Base-by-base conservation (phyloP, 2,329 filamentous ascomycete genomes). In the Leptosphaerulina australis region DNA sequence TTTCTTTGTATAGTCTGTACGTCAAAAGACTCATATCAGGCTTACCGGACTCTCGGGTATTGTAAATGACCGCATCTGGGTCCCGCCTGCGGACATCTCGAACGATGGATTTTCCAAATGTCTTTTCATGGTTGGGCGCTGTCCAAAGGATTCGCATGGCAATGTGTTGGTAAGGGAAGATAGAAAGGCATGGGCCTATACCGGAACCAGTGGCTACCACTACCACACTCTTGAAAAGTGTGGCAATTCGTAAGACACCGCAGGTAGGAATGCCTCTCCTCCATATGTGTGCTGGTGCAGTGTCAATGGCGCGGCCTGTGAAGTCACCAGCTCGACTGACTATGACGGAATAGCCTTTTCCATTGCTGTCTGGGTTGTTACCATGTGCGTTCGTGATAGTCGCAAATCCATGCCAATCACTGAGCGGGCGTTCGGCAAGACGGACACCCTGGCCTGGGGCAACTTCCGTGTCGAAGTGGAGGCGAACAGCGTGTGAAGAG, bases 131-230 rank as follows among this genome's bases (percentile, higher is more conserved):
- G 26, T 80, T 78, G 1, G 83, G 79, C 1, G 88, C 84, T 1
- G 85, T 87, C 88, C 88, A 91, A 39, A 91, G 78, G 18, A 91
- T 82, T 25, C 87, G 84, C 44, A 79, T 81, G 28, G 78, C 79
- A n/a, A 77, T 73, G 18, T 67, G 65, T 25, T 55, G 56, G 11
- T 65, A 67, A 34, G 81, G 79, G 33, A 86, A 81, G 7, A 85
- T 85, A 0, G 70, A 55, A 63, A 79, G 56, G 79, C 67, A 77
- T 47, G 73, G 68, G 43, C 69, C 70, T 34, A 74, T 74, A 12
- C 71, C 70, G 1, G 72, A 72, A 10, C 71, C 71, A 1, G 71
- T 74, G 5, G 70, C 70, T 26, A 74, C 71, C 17, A 74, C 61
- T n/a, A 74, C 65, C 14, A 72, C 61, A 28, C 62, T 67, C 40